Evolutionary conservation across 2,329 filamentous ascomycete species (phyloP).

Genomic region (Xylariaceae sp.): DNA sequence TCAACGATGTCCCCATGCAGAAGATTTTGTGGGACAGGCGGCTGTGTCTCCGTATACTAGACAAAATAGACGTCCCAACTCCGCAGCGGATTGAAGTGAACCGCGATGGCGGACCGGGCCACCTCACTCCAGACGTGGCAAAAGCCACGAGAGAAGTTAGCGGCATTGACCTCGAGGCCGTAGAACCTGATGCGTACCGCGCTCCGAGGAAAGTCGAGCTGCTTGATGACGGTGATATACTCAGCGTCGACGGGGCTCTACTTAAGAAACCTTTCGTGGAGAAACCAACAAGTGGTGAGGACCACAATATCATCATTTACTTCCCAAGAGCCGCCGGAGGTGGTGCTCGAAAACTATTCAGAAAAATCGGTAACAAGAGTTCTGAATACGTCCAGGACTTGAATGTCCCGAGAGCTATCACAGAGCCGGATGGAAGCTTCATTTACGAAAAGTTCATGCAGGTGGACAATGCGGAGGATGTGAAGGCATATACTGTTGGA

Average conservation of each 20-base stretch:
- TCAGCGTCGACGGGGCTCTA: conserved; percentile 78
- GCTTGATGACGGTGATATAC: conserved; percentile 82
- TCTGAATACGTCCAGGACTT: conserved; percentile 86
- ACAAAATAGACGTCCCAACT: conserved; percentile 84
- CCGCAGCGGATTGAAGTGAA: conserved; percentile 87
- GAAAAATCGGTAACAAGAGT: conserved; percentile 98
- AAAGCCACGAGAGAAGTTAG: conserved; percentile 77
- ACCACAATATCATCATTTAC: conserved; percentile 98
- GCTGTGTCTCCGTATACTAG: conserved; percentile 80
- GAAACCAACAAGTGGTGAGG: conserved; percentile 96
- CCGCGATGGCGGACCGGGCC: conserved; percentile 80
- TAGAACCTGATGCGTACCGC: conserved; percentile 56
- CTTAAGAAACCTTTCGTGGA: conserved; percentile 95
- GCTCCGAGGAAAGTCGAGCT: conserved; percentile 69
- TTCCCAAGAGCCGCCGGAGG: conserved; percentile 84
- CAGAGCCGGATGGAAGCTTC: conserved; percentile 78
- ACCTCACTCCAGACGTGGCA: conserved; percentile 75
- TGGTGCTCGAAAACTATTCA: conserved; percentile 85
- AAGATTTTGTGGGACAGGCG: conserved; percentile 94
- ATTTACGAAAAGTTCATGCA: conserved; percentile 97
- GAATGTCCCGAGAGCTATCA: conserved; percentile 72
- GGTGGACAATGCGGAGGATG: conserved; percentile 95
- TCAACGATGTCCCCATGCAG: conserved; percentile 97
- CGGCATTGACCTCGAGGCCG: conserved; percentile 69
- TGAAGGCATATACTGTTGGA: conserved; percentile 97